These are phyloP conservation scores for Erythrophleum fordii DNA, from an alignment of 306 rosid genomes.

Conservation along the genomic window DNA sequence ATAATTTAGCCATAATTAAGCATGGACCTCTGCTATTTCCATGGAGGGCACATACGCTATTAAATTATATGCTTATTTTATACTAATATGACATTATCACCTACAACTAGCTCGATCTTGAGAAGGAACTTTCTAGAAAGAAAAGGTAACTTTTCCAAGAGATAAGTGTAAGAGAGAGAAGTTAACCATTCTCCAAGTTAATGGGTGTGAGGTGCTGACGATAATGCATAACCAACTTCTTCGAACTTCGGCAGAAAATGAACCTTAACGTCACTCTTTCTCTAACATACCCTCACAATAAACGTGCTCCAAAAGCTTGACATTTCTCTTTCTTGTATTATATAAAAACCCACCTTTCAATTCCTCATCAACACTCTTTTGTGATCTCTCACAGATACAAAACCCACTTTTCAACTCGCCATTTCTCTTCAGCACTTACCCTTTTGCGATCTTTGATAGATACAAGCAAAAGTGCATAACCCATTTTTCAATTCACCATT, in stretches of 20 bases:
- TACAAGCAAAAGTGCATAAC: neutral
- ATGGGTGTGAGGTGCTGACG: slow-evolving; percentile 1
- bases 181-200: slow-evolving; percentile 48
- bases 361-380: neutral
- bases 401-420: neutral
- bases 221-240: slow-evolving; percentile 41
- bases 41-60: neutral
- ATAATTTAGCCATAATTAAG: too few relatives aligned
- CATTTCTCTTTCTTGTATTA: slow-evolving; percentile 22
- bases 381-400: neutral
- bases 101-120: neutral
- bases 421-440: neutral
- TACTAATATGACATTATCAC: too few relatives aligned
- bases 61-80: too few relatives aligned
- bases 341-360: neutral
- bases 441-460: neutral
- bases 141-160: slow-evolving; percentile 22
- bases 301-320: slow-evolving; percentile 64
- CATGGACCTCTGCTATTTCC: neutral
- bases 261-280: slow-evolving; percentile 57
- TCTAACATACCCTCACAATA: slow-evolving; percentile 37
- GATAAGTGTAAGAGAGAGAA: neutral
- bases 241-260: slow-evolving; percentile 35
- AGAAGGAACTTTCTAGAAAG: slow-evolving; percentile 31
- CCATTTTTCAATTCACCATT: neutral